Conservation (phyloP, 2,329 filamentous ascomycete genomes). For the Helotiales sp. region DNA sequence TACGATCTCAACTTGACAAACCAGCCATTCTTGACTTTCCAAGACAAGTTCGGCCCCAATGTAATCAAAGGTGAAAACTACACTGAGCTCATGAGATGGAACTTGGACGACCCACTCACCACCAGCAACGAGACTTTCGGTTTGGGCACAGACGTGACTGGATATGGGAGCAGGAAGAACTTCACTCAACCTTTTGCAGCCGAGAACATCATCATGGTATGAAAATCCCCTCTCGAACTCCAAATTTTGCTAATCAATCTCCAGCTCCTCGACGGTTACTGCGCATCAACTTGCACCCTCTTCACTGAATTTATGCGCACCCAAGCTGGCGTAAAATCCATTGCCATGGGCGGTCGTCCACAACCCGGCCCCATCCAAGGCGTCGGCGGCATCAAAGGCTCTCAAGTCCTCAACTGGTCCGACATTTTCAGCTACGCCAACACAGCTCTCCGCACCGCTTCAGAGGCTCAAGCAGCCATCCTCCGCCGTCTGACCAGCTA, state of each 20-base stretch:
- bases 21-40: slow-evolving; percentile 34
- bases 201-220: slow-evolving; percentile 48
- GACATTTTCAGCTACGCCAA: slow-evolving; percentile 26
- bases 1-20: slow-evolving; percentile 39
- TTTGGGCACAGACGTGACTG: slow-evolving; percentile 42
- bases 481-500: slow-evolving; percentile 28
- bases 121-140: slow-evolving; percentile 35
- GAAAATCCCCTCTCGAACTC: too few species aligned
- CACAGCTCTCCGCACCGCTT: background rate
- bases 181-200: slow-evolving; percentile 46
- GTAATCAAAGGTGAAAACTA: slow-evolving; percentile 32
- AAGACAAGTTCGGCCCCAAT: slow-evolving; percentile 38
- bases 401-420: slow-evolving; percentile 41
- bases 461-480: slow-evolving; percentile 26
- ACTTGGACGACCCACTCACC: slow-evolving; percentile 36
- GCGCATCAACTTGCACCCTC: slow-evolving; percentile 63
- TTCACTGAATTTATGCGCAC: slow-evolving; percentile 60
- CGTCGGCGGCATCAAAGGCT: slow-evolving; percentile 69
- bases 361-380: slow-evolving; percentile 60
- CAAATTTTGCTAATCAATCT: background rate
- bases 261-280: slow-evolving; percentile 54
- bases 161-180: slow-evolving; percentile 41
- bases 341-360: slow-evolving; percentile 65
- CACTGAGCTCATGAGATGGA: slow-evolving; percentile 37
- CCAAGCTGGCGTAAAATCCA: slow-evolving; percentile 57